phyloP scores from a whole-genome alignment of 441 rosid genomes.

The Iberis amara region DNA sequence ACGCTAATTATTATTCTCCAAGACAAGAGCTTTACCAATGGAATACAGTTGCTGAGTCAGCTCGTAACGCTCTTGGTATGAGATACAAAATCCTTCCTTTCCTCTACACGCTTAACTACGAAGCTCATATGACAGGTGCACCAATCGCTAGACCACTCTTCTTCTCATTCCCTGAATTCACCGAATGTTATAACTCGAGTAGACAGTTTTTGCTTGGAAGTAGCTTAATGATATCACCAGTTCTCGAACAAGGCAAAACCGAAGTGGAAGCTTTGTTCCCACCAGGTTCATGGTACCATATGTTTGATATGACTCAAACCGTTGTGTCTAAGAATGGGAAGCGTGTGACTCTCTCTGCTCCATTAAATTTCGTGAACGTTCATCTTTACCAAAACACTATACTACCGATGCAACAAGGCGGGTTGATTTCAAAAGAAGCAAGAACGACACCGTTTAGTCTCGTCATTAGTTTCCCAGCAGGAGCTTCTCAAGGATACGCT shows the following conservation, averaged over 20 bases:
- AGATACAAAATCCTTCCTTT: slow-evolving; percentile 81
- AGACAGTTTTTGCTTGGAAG: slow-evolving; percentile 88
- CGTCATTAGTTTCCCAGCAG: slow-evolving; percentile 66
- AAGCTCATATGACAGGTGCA: slow-evolving; percentile 74
- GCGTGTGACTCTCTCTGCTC: slow-evolving; percentile 61
- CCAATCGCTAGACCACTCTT: slow-evolving; percentile 93
- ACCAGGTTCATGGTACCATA: slow-evolving; percentile 86
- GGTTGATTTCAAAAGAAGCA: slow-evolving; percentile 71
- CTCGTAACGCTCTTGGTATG: slow-evolving; percentile 92
- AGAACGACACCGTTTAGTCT: slow-evolving; percentile 77
- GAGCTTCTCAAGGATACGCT: slow-evolving; percentile 54
- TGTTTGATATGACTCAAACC: slow-evolving; percentile 61
- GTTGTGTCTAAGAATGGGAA: slow-evolving; percentile 48
- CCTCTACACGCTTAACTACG: slow-evolving; percentile 76
- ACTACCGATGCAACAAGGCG: slow-evolving; percentile 91
- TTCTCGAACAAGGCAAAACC: slow-evolving; percentile 69
- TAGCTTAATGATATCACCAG: slow-evolving; percentile 88
- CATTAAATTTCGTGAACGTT: slow-evolving; percentile 71
- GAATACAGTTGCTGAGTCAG: slow-evolving; percentile 70
- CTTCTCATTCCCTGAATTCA: slow-evolving; percentile 79
- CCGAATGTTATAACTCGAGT: slow-evolving; percentile 63
- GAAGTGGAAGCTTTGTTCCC: slow-evolving; percentile 75
- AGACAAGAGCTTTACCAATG: slow-evolving; percentile 96
- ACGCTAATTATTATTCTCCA: slow-evolving; percentile 87
- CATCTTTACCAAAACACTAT: slow-evolving; percentile 78